A percentile compares a stretch with the other conserved stretches of the same genome.
Evolutionary conservation across 495 filamentous ascomycete species (phyloP).

Genomic region (Echria macrotheca): DNA sequence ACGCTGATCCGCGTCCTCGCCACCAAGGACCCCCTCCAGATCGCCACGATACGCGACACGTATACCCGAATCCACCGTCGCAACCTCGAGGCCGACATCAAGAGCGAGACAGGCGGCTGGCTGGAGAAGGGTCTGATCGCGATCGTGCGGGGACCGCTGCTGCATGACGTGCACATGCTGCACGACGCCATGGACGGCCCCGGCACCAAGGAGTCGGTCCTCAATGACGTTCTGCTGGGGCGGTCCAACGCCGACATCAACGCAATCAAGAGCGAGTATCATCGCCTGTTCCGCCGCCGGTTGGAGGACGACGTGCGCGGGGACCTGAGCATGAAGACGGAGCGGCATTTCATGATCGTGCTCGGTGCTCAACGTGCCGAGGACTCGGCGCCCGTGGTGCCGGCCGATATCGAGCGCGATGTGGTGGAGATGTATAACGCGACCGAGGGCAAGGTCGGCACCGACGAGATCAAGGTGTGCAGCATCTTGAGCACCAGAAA

Average conservation of each 20-base stretch:
- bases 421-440: conserved; percentile 66
- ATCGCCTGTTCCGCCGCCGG: conserved; percentile 50
- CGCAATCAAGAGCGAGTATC: conserved; percentile 74
- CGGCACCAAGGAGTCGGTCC: conserved; percentile 78
- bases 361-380: conserved; percentile 66
- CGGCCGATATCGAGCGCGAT: conserved; percentile 65
- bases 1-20: conserved; percentile 61
- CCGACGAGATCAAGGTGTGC: conserved; percentile 72
- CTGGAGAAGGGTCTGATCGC: conserved; percentile 65
- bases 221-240: conserved; percentile 81
- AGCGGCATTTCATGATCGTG: conserved; percentile 72
- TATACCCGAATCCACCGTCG: conserved; percentile 58
- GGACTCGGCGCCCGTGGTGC: conserved; percentile 64
- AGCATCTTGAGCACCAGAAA: conserved; percentile 65
- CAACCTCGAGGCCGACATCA: conserved; percentile 65
- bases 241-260: conserved; percentile 78
- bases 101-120: conserved; percentile 68
- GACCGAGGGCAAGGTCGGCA: conserved; percentile 63
- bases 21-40: conserved; percentile 64
- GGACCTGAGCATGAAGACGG: conserved; percentile 81
- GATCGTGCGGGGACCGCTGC: conserved; percentile 70
- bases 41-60: conserved; percentile 60
- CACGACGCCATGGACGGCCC: conserved; percentile 64
- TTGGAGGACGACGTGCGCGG: conserved; percentile 65
- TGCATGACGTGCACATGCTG: conserved; percentile 60